A percentile compares a stretch with the other conserved stretches of the same genome.
Conservation (phyloP, 2,329 filamentous ascomycete species). For the Macrophomina phaseolina region DNA sequence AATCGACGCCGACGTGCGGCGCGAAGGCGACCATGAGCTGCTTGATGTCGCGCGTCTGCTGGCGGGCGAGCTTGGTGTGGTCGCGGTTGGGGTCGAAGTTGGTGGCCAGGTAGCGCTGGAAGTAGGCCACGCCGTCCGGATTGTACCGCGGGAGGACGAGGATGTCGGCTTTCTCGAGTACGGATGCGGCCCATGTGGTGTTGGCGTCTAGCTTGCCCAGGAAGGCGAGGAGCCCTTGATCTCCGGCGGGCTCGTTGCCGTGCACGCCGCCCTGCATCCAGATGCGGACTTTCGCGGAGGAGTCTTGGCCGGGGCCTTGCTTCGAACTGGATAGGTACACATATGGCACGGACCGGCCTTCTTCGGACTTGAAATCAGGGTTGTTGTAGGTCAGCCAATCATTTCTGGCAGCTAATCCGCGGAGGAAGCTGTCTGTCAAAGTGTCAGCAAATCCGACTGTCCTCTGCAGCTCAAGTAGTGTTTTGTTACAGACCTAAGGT, state of each 20-base stretch:
- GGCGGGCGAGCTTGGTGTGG: slow-evolving; percentile 43
- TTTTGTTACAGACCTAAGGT: slow-evolving; percentile 32
- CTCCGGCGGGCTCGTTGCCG: slow-evolving; percentile 47
- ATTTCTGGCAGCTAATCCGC: slow-evolving; percentile 38
- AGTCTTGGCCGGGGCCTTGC: slow-evolving; percentile 29
- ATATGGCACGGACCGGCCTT: slow-evolving; percentile 41
- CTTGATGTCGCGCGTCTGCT: slow-evolving; percentile 46
- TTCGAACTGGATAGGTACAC: slow-evolving; percentile 34
- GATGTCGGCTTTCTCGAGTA: slow-evolving; percentile 44
- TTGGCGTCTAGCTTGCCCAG: slow-evolving; percentile 45
- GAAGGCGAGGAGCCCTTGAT: slow-evolving; percentile 43
- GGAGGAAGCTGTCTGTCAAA: slow-evolving; percentile 36
- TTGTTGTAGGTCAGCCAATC: slow-evolving; percentile 40
- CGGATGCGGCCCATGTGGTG: slow-evolving; percentile 37
- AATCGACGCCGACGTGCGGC: slow-evolving; percentile 43
- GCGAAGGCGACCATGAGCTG: slow-evolving; percentile 38
- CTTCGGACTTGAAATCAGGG: slow-evolving; percentile 41
- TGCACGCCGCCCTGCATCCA: slow-evolving; percentile 47
- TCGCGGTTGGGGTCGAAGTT: slow-evolving; percentile 47
- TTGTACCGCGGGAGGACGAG: slow-evolving; percentile 45
- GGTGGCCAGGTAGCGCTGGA: slow-evolving; percentile 42
- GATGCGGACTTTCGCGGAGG: slow-evolving; percentile 39
- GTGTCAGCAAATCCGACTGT: slow-evolving; percentile 29
- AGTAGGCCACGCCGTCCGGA: slow-evolving; percentile 44
- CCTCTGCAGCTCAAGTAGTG: slow-evolving; percentile 24